Percentiles rank a stretch among this genome's conserved stretches.
Evolutionary conservation across 169 alveolate species (phyloP).

Genomic region (Plasmodium malariae): DNA sequence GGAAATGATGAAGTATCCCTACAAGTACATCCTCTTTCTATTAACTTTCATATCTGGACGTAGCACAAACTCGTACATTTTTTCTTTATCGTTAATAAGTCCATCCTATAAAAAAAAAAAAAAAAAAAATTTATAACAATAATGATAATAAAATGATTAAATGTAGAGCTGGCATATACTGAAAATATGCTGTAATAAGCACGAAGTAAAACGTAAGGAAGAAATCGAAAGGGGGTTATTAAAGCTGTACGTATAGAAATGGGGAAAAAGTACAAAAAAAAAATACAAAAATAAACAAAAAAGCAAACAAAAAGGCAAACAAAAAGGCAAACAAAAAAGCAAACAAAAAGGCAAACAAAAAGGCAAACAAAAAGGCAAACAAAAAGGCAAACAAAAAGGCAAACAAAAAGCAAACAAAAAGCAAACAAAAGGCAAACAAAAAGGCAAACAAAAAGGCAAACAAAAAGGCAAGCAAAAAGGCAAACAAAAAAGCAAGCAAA

Average conservation of each 20-base stretch:
- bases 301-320: too few species aligned
- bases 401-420: neutral
- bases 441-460: neutral
- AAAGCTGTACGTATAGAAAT: too few species aligned
- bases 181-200: too few species aligned
- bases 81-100: conserved; percentile 87
- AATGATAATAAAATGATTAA: too few species aligned
- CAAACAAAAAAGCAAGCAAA: neutral
- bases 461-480: neutral
- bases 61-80: conserved; percentile 92
- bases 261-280: neutral
- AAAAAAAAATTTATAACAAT: conserved; percentile 24
- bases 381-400: neutral
- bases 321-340: too few species aligned
- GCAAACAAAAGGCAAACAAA: neutral
- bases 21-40: conserved; percentile 91
- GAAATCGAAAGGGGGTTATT: too few species aligned
- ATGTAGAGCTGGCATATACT: too few species aligned
- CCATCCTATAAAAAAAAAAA: conserved; percentile 84
- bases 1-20: conserved; percentile 14
- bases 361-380: too few species aligned
- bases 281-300: conserved; percentile 26
- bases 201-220: too few species aligned
- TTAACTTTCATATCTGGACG: conserved; percentile 95
- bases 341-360: too few species aligned